These are phyloP conservation scores for Globisporangium uncinulatum DNA, from an alignment of 352 stramenopile species.

Conservation along the genomic window DNA sequence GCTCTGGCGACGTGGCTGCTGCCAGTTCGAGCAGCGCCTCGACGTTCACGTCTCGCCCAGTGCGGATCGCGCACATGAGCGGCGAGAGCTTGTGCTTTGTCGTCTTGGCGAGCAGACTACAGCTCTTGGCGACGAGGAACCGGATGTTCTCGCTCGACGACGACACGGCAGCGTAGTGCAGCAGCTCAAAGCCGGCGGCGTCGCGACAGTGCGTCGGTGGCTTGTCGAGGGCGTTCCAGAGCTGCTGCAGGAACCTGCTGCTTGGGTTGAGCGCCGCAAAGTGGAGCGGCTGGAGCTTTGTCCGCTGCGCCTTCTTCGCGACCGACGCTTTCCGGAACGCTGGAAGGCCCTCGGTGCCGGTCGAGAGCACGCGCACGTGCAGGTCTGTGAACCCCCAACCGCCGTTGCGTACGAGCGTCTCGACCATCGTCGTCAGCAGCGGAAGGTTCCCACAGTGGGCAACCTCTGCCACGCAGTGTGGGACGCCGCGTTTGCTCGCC, in stretches of 20 bases:
- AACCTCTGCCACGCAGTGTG: conserved; percentile 18
- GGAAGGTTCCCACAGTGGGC: conserved; percentile 31
- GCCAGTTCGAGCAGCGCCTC: conserved; percentile 49
- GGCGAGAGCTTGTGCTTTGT: conserved; percentile 16
- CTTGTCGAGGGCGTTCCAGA: conserved; percentile 48
- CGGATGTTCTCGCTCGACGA: conserved; percentile 2
- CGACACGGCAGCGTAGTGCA: conserved; percentile 12
- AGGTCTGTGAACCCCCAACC: conserved; percentile 61
- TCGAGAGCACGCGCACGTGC: conserved; percentile 48
- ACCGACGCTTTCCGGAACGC: conserved; percentile 56
- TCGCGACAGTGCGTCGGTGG: conserved; percentile 15
- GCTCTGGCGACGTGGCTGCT: conserved; percentile 21
- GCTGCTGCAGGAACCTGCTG: conserved; percentile 42
- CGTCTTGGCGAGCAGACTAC: conserved; percentile 7
- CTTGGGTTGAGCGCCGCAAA: conserved; percentile 73
- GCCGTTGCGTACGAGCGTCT: conserved; percentile 33
- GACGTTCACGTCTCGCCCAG: conserved; percentile 45
- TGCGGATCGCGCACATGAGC: conserved; percentile 47
- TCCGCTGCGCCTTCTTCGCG: conserved; percentile 56
- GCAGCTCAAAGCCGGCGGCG: conserved; percentile 36
- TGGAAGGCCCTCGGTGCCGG: conserved; percentile 27
- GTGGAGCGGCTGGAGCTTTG: conserved; percentile 60
- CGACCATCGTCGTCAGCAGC: conserved; percentile 30
- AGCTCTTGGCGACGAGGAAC: conserved; percentile 5
- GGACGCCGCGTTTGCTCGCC: conserved; percentile 16